Percentiles rank a stretch among this genome's conserved stretches.
Evolutionary conservation across 441 rosid genomes (phyloP).

Genomic region (Biscutella laevigata): DNA sequence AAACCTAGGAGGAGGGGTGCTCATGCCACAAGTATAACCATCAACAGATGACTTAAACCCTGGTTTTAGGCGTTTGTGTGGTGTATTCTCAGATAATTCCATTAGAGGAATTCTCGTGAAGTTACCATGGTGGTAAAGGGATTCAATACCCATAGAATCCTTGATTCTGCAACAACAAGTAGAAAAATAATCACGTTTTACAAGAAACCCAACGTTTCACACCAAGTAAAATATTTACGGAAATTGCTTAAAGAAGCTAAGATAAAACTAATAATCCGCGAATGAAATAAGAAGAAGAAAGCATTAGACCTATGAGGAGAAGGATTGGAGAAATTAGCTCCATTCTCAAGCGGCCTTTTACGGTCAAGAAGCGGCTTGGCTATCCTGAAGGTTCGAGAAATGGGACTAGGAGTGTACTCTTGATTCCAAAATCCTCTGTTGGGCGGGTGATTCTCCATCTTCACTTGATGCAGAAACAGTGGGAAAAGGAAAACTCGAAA

Average conservation of each 20-base stretch:
- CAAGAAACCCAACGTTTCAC: background rate
- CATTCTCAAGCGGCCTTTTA: slow-evolving; percentile 16
- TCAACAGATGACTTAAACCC: slow-evolving; percentile 8
- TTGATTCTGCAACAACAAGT: slow-evolving; percentile 22
- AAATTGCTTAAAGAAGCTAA: background rate
- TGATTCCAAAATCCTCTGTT: slow-evolving; percentile 27
- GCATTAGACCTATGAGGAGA: slow-evolving; percentile 15
- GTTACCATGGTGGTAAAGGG: slow-evolving; percentile 17
- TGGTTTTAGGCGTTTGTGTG: slow-evolving; percentile 15
- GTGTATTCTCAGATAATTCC: slow-evolving; percentile 40
- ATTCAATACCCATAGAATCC: slow-evolving; percentile 24
- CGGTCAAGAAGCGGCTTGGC: slow-evolving; percentile 20
- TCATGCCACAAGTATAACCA: slow-evolving; percentile 13
- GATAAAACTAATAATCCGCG: background rate
- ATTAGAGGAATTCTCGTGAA: slow-evolving; percentile 47
- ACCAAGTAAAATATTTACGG: background rate
- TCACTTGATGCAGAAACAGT: slow-evolving; percentile 13
- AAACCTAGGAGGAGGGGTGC: background rate
- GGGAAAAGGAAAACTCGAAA: slow-evolving; percentile 20
- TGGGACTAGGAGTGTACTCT: background rate
- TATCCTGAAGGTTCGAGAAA: slow-evolving; percentile 21
- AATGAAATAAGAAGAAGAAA: background rate
- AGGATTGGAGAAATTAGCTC: slow-evolving; percentile 8
- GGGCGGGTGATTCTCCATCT: slow-evolving; percentile 30
- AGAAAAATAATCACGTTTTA: background rate